phyloP scores from a whole-genome alignment of 2,329 filamentous ascomycete genomes.

The Hansfordia pulvinata region DNA sequence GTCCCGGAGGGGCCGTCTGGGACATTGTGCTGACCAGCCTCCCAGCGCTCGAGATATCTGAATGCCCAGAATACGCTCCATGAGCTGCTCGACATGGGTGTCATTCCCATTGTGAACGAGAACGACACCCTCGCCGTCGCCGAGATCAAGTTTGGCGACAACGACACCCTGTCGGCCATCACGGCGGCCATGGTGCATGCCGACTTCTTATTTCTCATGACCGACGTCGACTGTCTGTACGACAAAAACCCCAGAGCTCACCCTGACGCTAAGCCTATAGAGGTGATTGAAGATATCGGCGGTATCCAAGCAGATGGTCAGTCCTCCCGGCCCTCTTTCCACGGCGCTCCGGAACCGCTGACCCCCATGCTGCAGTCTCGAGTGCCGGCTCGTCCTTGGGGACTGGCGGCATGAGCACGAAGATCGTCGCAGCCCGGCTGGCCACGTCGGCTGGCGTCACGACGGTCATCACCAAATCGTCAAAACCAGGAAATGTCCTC shows the following conservation, averaged over 20 bases:
- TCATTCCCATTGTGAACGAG: constrained; percentile 97
- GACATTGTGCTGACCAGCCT: background rate
- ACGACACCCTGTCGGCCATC: constrained; percentile 92
- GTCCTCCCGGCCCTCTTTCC: constrained; percentile 4
- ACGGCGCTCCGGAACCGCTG: background rate
- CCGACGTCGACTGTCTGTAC: constrained; percentile 94
- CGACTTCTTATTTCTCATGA: constrained; percentile 96
- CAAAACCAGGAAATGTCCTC: constrained; percentile 83
- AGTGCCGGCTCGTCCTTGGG: constrained; percentile 79
- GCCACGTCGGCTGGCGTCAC: constrained; percentile 92
- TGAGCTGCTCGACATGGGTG: constrained; percentile 83
- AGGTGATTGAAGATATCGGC: constrained; percentile 81
- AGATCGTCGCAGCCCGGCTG: constrained; percentile 84
- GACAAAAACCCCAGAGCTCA: constrained; percentile 85
- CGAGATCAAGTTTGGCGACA: constrained; percentile 99
- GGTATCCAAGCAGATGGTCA: constrained; percentile 67
- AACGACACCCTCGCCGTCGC: constrained; percentile 95
- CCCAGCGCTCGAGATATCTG: constrained; percentile 73
- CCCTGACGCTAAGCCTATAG: constrained; percentile 77
- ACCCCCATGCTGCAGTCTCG: constrained; percentile 45
- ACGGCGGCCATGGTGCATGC: constrained; percentile 96
- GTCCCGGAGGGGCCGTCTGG: background rate
- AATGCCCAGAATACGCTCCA: constrained; percentile 94
- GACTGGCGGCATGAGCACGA: constrained; percentile 95
- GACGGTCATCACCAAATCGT: constrained; percentile 87